Evolutionary conservation across 768 basidiomycete species (phyloP).

Genomic region (Termitomyces sp.): DNA sequence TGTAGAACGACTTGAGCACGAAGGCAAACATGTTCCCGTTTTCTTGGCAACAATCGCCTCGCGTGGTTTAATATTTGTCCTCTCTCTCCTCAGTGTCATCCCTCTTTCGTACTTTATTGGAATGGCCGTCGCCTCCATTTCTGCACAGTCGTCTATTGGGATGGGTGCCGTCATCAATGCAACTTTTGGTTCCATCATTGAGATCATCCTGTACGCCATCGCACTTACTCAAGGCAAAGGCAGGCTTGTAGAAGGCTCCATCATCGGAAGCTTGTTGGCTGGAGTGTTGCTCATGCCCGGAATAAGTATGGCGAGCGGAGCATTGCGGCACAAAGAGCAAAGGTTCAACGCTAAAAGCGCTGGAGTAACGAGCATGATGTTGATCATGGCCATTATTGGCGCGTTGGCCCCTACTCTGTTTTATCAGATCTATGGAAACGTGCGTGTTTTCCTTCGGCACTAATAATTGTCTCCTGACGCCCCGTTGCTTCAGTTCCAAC

Average conservation of each 20-base stretch:
- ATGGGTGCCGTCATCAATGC: slow-evolving; percentile 99
- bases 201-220: slow-evolving; percentile 89
- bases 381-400: slow-evolving; percentile 99
- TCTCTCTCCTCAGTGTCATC: slow-evolving; percentile 87
- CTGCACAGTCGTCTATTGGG: slow-evolving; percentile 97
- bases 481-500: slow-evolving; percentile 62
- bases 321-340: slow-evolving; percentile 87
- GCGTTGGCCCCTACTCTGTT: slow-evolving; percentile 93
- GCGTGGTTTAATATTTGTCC: slow-evolving; percentile 74
- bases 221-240: slow-evolving; percentile 91
- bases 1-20: slow-evolving; percentile 55
- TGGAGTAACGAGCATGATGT: slow-evolving; percentile 97
- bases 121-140: slow-evolving; percentile 98
- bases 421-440: slow-evolving; percentile 97
- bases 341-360: slow-evolving; percentile 99
- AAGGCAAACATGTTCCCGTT: slow-evolving; percentile 52
- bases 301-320: slow-evolving; percentile 90
- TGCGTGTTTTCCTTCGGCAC: slow-evolving; percentile 38
- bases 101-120: slow-evolving; percentile 99
- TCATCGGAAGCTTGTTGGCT: slow-evolving; percentile 91
- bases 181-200: slow-evolving; percentile 97
- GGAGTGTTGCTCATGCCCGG: slow-evolving; percentile 98
- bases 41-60: slow-evolving; percentile 68
- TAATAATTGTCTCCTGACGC: not conserved
- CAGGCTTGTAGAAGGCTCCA: slow-evolving; percentile 92